Percentiles rank a stretch among this genome's conserved stretches.
Evolutionary conservation across 176 grass and related monocot species (phyloP).

Genomic region (Luzula sylvatica): DNA sequence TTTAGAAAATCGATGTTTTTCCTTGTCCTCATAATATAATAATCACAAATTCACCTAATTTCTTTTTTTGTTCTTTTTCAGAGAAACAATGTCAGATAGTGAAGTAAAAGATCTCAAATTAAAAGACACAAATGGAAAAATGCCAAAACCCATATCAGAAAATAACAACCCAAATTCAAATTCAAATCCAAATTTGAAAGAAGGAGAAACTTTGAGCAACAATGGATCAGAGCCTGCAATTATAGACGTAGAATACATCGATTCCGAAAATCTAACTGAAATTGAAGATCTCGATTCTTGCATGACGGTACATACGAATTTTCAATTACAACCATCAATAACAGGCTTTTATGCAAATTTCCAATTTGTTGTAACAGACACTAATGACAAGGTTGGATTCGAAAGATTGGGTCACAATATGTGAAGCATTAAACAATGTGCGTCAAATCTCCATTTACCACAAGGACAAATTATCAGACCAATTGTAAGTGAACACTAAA

Average conservation of each 20-base stretch:
- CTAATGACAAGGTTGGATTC: constrained; percentile 77
- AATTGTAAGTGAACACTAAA: constrained; percentile 44
- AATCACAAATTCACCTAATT: too few relatives aligned
- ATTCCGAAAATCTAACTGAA: constrained; percentile 24
- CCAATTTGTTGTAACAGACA: constrained; percentile 38
- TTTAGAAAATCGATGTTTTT: background rate
- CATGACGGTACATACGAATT: constrained; percentile 21
- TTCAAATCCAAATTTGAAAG: background rate
- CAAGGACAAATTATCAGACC: constrained; percentile 66
- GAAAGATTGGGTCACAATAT: constrained; percentile 82
- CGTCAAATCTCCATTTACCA: constrained; percentile 75
- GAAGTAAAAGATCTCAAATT: constrained; percentile 8
- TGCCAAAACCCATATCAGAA: background rate
- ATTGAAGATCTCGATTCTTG: constrained; percentile 21
- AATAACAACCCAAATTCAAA: constrained; percentile 2
- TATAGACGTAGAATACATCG: constrained; percentile 29
- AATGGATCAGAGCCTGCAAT: constrained; percentile 19
- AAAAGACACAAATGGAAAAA: background rate
- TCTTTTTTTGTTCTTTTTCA: constrained; percentile 1
- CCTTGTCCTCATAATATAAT: too few relatives aligned
- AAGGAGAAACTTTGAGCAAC: constrained; percentile 6
- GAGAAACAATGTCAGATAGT: constrained; percentile 18
- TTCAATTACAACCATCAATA: background rate
- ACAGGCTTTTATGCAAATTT: constrained; percentile 4
- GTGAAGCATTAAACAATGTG: constrained; percentile 92